Percentiles rank a stretch among this genome's conserved stretches.
These are phyloP conservation scores for Calonectria montana DNA, from an alignment of 2,329 filamentous ascomycete species.

Conservation along the genomic window DNA sequence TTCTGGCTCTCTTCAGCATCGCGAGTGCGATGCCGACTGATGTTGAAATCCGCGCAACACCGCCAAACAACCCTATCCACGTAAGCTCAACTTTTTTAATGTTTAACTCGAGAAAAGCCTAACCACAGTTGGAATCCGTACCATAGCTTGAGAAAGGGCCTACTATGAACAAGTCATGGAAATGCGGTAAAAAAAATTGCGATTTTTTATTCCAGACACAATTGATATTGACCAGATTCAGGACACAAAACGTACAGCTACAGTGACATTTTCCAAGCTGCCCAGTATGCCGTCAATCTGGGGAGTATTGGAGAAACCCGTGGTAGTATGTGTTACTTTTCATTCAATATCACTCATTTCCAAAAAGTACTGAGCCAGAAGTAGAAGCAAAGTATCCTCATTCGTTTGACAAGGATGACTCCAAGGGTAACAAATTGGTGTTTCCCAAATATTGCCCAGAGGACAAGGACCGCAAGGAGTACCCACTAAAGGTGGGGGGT, in stretches of 20 bases:
- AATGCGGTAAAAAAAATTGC: neutral
- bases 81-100: neutral
- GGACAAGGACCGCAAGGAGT: neutral
- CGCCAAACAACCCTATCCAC: neutral
- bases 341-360: neutral
- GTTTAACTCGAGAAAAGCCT: neutral
- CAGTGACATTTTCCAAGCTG: neutral
- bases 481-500: neutral
- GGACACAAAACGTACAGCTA: neutral
- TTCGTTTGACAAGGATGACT: neutral
- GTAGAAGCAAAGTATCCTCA: neutral
- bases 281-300: neutral
- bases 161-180: neutral
- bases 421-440: neutral
- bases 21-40: neutral
- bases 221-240: neutral
- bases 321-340: neutral
- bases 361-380: neutral
- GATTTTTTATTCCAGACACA: no score
- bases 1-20: neutral
- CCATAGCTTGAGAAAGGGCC: neutral
- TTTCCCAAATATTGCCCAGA: neutral
- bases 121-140: neutral
- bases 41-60: neutral
- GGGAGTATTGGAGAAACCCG: neutral